phyloP scores from a whole-genome alignment of 352 stramenopile species.

The Pythium scleroteichum region DNA sequence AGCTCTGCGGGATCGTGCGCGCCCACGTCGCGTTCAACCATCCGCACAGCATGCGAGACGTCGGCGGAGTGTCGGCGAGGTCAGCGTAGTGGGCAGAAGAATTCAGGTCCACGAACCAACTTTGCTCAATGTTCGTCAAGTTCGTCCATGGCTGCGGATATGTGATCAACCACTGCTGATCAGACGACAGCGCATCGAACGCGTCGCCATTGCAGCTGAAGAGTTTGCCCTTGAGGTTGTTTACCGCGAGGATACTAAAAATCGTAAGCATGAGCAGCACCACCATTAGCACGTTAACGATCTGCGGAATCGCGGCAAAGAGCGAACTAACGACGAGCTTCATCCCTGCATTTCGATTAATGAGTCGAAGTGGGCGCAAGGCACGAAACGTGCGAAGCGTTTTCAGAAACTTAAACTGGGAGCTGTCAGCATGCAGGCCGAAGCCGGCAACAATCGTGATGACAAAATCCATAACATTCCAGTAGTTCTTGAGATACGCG shows the following conservation, averaged over 20 bases:
- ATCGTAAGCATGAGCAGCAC: conserved; percentile 86
- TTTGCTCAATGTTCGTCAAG: conserved; percentile 37
- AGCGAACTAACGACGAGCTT: conserved; percentile 89
- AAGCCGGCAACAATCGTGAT: conserved; percentile 59
- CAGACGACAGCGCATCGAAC: conserved; percentile 40
- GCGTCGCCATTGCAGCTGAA: conserved; percentile 52
- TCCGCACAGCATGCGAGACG: conserved; percentile 45
- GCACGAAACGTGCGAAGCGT: conserved; percentile 64
- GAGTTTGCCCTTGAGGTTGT: conserved; percentile 90
- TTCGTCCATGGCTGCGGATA: conserved; percentile 49
- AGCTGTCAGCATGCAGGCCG: conserved; percentile 25
- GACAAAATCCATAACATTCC: conserved; percentile 86
- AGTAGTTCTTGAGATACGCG: conserved; percentile 75
- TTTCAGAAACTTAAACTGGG: conserved; percentile 39
- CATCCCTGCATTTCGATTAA: conserved; percentile 70
- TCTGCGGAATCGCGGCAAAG: conserved; percentile 74
- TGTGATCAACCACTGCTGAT: conserved; percentile 42
- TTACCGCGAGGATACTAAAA: conserved; percentile 92
- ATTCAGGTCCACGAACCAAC: conserved; percentile 39
- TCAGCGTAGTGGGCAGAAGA: conserved; percentile 3
- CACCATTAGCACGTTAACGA: conserved; percentile 80
- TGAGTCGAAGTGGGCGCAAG: conserved; percentile 76
- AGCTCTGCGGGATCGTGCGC: conserved; percentile 62
- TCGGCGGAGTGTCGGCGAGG: conserved; percentile 8
- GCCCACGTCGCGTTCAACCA: conserved; percentile 42